Conservation (phyloP, 768 basidiomycete genomes). For the Lepiota venenata region DNA sequence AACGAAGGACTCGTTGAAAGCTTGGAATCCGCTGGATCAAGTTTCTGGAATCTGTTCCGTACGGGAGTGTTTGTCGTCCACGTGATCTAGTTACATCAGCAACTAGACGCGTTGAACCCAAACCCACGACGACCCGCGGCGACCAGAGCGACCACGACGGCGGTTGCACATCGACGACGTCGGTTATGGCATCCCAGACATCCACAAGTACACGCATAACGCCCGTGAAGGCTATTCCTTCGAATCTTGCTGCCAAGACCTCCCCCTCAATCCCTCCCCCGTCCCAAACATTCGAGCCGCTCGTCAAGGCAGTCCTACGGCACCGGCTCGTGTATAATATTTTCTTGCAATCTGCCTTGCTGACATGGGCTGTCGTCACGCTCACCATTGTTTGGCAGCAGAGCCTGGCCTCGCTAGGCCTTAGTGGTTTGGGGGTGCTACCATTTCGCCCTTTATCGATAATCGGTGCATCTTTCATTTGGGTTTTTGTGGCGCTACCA, state of each 20-base stretch:
- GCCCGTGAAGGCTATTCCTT: slow-evolving; percentile 48
- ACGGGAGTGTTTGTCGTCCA: too few species aligned
- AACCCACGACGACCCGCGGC: too few species aligned
- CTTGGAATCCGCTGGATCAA: too few species aligned
- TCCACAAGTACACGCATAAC: slow-evolving; percentile 13
- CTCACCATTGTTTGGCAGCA: slow-evolving; percentile 41
- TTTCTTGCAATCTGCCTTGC: slow-evolving; percentile 46
- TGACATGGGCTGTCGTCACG: slow-evolving; percentile 40
- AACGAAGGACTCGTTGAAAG: too few species aligned
- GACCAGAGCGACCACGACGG: too few species aligned
- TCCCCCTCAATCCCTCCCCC: slow-evolving; percentile 56
- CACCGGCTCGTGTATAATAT: slow-evolving; percentile 53
- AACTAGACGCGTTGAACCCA: too few species aligned
- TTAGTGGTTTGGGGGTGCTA: slow-evolving; percentile 27
- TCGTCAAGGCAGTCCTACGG: slow-evolving; percentile 57
- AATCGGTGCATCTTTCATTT: slow-evolving; percentile 35
- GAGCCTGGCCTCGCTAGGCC: slow-evolving; percentile 27
- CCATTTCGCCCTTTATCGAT: slow-evolving; percentile 44
- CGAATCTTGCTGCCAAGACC: slow-evolving; percentile 42
- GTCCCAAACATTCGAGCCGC: slow-evolving; percentile 59
- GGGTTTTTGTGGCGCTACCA: slow-evolving; percentile 55
- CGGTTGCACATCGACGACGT: too few species aligned
- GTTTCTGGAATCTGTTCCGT: too few species aligned
- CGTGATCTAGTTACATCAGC: too few species aligned
- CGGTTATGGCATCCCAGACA: too few species aligned